These are phyloP conservation scores for Hypsizygus ulmarius DNA, from an alignment of 1,284 basidiomycete species.

Conservation along the genomic window DNA sequence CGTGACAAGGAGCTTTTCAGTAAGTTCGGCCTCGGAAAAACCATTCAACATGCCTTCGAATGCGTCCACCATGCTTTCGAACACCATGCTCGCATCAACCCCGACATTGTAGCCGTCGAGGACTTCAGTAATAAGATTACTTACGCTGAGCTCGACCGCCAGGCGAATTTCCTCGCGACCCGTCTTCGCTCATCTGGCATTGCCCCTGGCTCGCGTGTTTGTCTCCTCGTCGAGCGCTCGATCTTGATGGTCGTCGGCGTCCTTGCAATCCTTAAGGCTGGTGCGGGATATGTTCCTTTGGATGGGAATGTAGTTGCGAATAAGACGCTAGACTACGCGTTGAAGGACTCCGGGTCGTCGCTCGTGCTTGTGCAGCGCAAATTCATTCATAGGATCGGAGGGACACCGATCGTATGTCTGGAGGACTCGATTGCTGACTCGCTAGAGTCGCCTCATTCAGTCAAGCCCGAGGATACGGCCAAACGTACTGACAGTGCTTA, in stretches of 20 bases:
- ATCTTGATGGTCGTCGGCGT: constrained; percentile 46
- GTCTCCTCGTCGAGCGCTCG: constrained; percentile 36
- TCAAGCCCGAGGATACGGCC: constrained; percentile 2
- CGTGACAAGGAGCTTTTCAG: constrained; percentile 16
- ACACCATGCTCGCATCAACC: constrained; percentile 12
- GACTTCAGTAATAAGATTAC: constrained; percentile 18
- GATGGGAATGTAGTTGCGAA: constrained; percentile 58
- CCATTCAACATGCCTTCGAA: constrained; percentile 10
- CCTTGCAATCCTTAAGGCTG: constrained; percentile 52
- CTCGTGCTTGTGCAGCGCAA: constrained; percentile 46
- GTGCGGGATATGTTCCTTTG: constrained; percentile 56
- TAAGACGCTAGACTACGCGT: constrained; percentile 49
- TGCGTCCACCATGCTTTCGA: constrained; percentile 20
- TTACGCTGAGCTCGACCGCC: constrained; percentile 35
- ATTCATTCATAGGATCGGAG: constrained; percentile 42
- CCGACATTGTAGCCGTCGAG: constrained; percentile 17
- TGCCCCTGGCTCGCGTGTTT: constrained; percentile 42
- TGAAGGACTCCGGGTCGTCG: constrained; percentile 44
- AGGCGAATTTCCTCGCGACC: constrained; percentile 9
- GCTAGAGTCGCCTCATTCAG: constrained; percentile 4
- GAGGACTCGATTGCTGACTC: constrained; percentile 32
- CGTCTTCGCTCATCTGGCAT: constrained; percentile 9
- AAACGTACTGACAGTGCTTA: constrained; percentile 42
- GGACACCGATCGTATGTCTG: constrained; percentile 35
- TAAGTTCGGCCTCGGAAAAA: constrained; percentile 16